Base-by-base conservation (phyloP, 129 eudicot species). In the Scalesia atractyloides region DNA sequence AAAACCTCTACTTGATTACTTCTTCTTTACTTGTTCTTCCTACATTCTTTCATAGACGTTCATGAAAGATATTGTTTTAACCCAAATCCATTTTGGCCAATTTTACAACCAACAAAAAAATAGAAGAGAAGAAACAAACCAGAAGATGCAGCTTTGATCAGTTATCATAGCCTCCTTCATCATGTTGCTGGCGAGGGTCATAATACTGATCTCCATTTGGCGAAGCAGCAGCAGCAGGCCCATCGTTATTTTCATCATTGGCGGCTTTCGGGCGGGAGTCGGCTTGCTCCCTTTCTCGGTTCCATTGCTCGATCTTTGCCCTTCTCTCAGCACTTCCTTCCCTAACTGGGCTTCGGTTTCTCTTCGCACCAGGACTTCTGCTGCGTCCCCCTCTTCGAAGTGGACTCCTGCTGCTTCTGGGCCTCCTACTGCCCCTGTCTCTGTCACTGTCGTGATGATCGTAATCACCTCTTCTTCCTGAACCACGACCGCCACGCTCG, bases 291-390 rank as follows among this genome's bases (percentile, higher is more conserved):
- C 81, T 86, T 85, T 95, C 99, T 82, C 91, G 89, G 68, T 95
- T 95, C 99, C 99, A 95, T 60, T 88, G 96, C 81, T 88, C 99
- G 73, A 95, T 95, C 75, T 84, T 95, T 2, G 99, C 99, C 88
- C 99, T 86, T 68, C 99, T 88, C 83, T 95, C 99, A 39, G 84
- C 97, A 67, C 97, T 95, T 49, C 93, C 87, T 74, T 88, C 99
- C 83, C 99, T 81, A 11, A 75, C 82, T 3, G 98, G 92, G 58
- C 97, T 90, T 78, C 88, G 79, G 73, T 84, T 83, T 76, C 96
- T 85, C 82, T 84, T 85, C 51, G 86, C 96, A 7, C 85, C 84
- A 8, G 96, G 99, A 73, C 98, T 94, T 79, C 97, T 84, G 81
- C 98, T 93, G 11, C 92, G 82, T 18, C 92, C 81, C 34, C 95